Evolutionary conservation across 805 yeast genomes (phyloP).

Genomic region (Brettanomyces nanus): DNA sequence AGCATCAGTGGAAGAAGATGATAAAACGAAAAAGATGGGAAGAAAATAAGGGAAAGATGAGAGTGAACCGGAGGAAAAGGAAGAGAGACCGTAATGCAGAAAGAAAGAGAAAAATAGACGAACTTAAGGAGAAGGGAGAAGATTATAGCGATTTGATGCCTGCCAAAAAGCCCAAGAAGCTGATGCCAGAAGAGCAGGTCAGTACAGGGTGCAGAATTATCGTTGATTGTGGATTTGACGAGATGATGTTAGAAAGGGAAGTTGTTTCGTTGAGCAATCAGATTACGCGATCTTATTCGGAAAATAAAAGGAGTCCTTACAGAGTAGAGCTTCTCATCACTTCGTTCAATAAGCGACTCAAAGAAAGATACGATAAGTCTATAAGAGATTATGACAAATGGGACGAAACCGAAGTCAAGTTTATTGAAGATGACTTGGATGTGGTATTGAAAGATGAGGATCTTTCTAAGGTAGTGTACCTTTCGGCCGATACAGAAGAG

Average conservation of each 20-base stretch:
- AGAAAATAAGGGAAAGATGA: constrained; percentile 53
- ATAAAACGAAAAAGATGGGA: constrained; percentile 42
- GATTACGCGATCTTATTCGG: constrained; percentile 73
- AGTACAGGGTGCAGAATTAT: constrained; percentile 46
- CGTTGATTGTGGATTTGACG: constrained; percentile 90
- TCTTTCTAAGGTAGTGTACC: constrained; percentile 45
- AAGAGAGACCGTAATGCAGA: constrained; percentile 33
- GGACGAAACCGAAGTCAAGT: constrained; percentile 46
- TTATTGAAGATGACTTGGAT: constrained; percentile 33
- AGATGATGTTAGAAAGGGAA: constrained; percentile 71
- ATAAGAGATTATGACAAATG: constrained; percentile 57
- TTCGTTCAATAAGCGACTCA: constrained; percentile 58
- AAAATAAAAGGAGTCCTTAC: constrained; percentile 48
- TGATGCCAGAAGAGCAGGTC: constrained; percentile 35
- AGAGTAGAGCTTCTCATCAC: constrained; percentile 54
- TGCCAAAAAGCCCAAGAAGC: constrained; percentile 23
- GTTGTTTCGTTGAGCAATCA: constrained; percentile 69
- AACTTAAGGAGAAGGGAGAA: constrained; percentile 32
- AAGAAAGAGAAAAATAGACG: constrained; percentile 22
- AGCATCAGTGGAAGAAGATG: constrained; percentile 72
- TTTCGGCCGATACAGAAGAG: constrained; percentile 83
- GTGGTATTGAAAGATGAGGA: constrained; percentile 10
- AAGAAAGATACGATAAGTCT: constrained; percentile 58
- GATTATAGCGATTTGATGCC: constrained; percentile 28
- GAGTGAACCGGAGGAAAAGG: constrained; percentile 45